A percentile compares a stretch with the other conserved stretches of the same genome.
These are phyloP conservation scores for Ramularia collo-cygni DNA, from an alignment of 2,329 filamentous ascomycete species.

Conservation along the genomic window DNA sequence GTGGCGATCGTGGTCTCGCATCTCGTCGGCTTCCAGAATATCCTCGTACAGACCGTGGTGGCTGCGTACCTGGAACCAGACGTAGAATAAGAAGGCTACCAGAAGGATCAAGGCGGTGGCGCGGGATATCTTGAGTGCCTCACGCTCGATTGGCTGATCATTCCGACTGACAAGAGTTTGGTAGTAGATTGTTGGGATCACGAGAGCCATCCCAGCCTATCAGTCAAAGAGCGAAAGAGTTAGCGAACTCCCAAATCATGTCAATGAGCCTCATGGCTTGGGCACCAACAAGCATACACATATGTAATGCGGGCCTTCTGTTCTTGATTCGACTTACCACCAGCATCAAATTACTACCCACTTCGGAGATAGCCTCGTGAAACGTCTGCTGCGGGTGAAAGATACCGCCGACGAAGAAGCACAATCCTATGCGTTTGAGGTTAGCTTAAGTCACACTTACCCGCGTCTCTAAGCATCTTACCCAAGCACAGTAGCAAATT, in stretches of 20 bases:
- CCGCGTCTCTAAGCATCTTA: constrained; percentile 9
- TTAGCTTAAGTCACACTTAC: constrained; percentile 2
- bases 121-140: constrained; percentile 60
- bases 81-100: constrained; percentile 53
- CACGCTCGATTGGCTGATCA: constrained; percentile 36
- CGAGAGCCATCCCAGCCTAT: constrained; percentile 54
- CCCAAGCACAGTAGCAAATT: constrained; percentile 79
- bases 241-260: too few relatives aligned
- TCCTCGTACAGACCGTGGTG: constrained; percentile 74
- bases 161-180: constrained; percentile 22
- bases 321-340: too few relatives aligned
- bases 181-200: constrained; percentile 49
- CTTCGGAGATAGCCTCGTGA: constrained; percentile 69
- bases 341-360: constrained; percentile 67
- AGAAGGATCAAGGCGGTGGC: constrained; percentile 65
- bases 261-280: too few relatives aligned
- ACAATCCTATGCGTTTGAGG: constrained; percentile 37
- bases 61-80: constrained; percentile 67
- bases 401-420: constrained; percentile 72
- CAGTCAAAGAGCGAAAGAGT: too few relatives aligned
- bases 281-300: too few relatives aligned
- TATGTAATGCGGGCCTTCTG: too few relatives aligned
- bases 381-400: constrained; percentile 63
- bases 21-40: constrained; percentile 65
- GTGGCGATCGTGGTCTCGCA: constrained; percentile 57